Conservation (phyloP, 1,284 basidiomycete genomes). For the Pterula multifida region DNA sequence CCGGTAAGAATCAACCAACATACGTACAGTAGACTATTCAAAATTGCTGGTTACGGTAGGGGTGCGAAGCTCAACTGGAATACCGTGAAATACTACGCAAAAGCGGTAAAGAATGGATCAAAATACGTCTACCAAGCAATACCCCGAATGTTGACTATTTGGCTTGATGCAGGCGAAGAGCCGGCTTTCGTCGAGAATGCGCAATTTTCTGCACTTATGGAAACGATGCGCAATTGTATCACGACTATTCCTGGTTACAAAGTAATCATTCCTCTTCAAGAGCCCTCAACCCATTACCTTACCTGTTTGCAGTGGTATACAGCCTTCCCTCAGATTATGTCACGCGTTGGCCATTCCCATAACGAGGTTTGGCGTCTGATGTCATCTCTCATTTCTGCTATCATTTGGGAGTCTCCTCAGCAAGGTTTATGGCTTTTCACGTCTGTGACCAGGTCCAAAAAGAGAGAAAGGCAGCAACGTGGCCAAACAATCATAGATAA, state of each 20-base stretch:
- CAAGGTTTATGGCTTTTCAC: constrained; percentile 93
- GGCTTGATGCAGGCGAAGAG: constrained; percentile 87
- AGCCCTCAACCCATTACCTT: constrained; percentile 2
- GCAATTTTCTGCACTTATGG: constrained; percentile 45
- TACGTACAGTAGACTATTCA: constrained; percentile 3
- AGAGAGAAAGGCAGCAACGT: constrained; percentile 46
- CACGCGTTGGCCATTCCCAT: constrained; percentile 80
- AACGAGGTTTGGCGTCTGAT: constrained; percentile 57
- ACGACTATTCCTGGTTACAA: constrained; percentile 65
- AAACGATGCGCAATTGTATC: constrained; percentile 41
- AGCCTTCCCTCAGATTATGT: constrained; percentile 95
- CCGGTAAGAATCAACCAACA: constrained; percentile 26
- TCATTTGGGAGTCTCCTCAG: constrained; percentile 77
- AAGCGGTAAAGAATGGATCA: constrained; percentile 74
- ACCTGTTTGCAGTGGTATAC: constrained; percentile 70
- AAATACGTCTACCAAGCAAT: constrained; percentile 97
- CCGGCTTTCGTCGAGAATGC: constrained; percentile 20
- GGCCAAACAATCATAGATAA: constrained; percentile 56
- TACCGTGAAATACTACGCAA: constrained; percentile 61
- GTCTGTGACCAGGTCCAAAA: constrained; percentile 81
- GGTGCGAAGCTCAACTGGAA: constrained; percentile 47
- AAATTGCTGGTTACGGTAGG: constrained; percentile 22
- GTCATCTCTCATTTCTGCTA: constrained; percentile 57
- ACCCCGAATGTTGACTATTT: constrained; percentile 88
- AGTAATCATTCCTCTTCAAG: constrained; percentile 23